These are phyloP conservation scores for Pleurotus salmoneostramineus DNA, from an alignment of 768 basidiomycete species.

Conservation along the genomic window DNA sequence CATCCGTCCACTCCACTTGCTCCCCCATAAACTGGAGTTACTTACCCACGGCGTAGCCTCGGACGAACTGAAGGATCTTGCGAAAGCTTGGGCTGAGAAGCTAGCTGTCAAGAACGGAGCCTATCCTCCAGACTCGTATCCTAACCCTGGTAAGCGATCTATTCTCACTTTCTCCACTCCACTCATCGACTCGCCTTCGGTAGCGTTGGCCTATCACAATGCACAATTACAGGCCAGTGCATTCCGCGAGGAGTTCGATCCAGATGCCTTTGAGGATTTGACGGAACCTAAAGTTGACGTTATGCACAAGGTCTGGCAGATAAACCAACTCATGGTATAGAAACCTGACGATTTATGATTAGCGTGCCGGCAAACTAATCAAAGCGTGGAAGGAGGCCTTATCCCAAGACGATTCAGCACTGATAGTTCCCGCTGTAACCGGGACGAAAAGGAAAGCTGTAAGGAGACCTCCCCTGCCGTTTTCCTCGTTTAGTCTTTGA, in stretches of 20 bases:
- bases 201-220: slow-evolving; percentile 85
- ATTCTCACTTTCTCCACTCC: slow-evolving; percentile 3
- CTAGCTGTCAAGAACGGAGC: slow-evolving; percentile 71
- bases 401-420: slow-evolving; percentile 59
- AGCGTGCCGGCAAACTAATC: slow-evolving; percentile 71
- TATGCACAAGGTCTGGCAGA: slow-evolving; percentile 68
- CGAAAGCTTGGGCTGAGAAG: slow-evolving; percentile 74
- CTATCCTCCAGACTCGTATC: slow-evolving; percentile 87
- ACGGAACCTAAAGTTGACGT: slow-evolving; percentile 73
- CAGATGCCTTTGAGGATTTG: slow-evolving; percentile 73
- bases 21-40: background rate
- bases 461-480: slow-evolving; percentile 19
- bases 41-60: slow-evolving; percentile 42
- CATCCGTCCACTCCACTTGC: background rate
- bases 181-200: slow-evolving; percentile 1
- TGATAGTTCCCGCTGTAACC: slow-evolving; percentile 37
- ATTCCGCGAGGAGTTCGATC: slow-evolving; percentile 86
- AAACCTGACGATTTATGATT: background rate
- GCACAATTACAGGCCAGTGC: slow-evolving; percentile 89
- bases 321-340: no score
- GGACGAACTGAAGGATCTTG: slow-evolving; percentile 62
- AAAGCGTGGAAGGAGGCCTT: slow-evolving; percentile 68
- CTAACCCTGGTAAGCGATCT: slow-evolving; percentile 74
- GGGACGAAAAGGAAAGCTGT: slow-evolving; percentile 75
- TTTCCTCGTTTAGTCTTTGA: slow-evolving; percentile 7